phyloP scores from a whole-genome alignment of 371 early-diverging fungal species.

The Smittium mucronatum region DNA sequence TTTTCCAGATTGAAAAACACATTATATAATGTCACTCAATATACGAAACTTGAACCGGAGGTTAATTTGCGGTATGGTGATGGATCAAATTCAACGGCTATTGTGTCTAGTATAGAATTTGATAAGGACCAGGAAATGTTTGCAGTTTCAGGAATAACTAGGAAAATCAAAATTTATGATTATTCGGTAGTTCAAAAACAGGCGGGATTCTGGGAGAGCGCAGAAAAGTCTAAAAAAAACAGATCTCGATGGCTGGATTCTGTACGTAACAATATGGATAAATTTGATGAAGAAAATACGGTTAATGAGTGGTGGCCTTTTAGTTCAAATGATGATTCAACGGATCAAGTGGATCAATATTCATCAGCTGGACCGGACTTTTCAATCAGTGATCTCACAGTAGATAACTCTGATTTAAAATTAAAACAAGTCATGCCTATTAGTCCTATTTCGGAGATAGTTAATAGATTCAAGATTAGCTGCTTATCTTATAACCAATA shows the following conservation, averaged over 20 bases:
- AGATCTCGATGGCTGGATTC: conserved; percentile 13
- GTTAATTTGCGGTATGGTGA: conserved; percentile 70
- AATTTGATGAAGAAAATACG: conserved; percentile 1
- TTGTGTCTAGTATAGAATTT: conserved; percentile 86
- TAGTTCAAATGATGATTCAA: conserved; percentile 8
- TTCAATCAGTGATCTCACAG: conserved; percentile 1
- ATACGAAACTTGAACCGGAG: conserved; percentile 48
- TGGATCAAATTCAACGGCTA: conserved; percentile 45
- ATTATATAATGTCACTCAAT: conserved; percentile 51
- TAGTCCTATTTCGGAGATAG: conserved; percentile 29
- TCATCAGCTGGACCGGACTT: not conserved
- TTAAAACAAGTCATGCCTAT: conserved; percentile 20
- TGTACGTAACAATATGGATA: conserved; percentile 10
- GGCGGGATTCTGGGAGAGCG: conserved; percentile 20
- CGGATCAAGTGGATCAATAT: too few relatives aligned
- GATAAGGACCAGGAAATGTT: conserved; percentile 81
- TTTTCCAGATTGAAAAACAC: conserved; percentile 43
- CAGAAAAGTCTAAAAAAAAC: conserved; percentile 4
- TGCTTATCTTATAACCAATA: conserved; percentile 81
- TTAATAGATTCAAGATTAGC: conserved; percentile 50
- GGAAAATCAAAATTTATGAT: conserved; percentile 81
- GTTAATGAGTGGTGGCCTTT: not conserved
- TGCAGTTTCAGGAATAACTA: conserved; percentile 85
- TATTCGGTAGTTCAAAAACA: conserved; percentile 47
- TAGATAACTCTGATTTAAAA: not conserved